Base-by-base conservation (phyloP, 192 early-diverging fungal species). In the Gonapodya prolifera region DNA sequence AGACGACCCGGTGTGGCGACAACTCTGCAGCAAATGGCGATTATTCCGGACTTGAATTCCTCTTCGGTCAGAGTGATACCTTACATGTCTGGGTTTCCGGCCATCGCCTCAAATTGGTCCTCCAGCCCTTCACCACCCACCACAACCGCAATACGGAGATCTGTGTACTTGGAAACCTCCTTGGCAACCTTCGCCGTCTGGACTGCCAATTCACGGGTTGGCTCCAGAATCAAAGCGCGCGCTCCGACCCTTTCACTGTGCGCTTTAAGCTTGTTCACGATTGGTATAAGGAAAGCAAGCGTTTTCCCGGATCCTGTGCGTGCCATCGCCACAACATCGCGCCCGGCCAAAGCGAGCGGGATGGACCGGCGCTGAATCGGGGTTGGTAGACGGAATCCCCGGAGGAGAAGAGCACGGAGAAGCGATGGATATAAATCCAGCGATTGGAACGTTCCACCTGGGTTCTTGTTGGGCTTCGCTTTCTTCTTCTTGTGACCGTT, bases 261-360 rank as follows among this genome's bases (percentile, higher is more conserved):
- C 1, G 84, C 79, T 77, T 95, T 95, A 0, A 99, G 86, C 28
- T 86, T 83, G 80, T 99, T 92, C 32, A 99, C 76, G 84, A 98
- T 89, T 1, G 96, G 96, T 76, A 98, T 94, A 79, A 96, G 81
- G 81, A 97, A 97, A 1, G 95, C 93, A 1, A 94, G 96, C 0
- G 98, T 98, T 81, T 99, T 99, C 35, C 98, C 98, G 35, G 94
- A 96, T 79, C 98, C 98, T 0, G 97, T 99, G 30, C 96, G 87
- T 13, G 97, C 97, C 97, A 99, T 98, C 77, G 92, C 97, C 0
- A 99, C 96, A 0, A 98, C 92, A 85, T 99, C 97, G 29, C 91
- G 84, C 33, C 95, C 94, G 77, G 95, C 87, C 81, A 97, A 86
- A 73, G 97, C 91, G 74, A 96, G 80, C 31, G 97, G 97, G 76